These are phyloP conservation scores for Aspergillus hortae DNA, from an alignment of 2,329 filamentous ascomycete genomes.

Conservation along the genomic window DNA sequence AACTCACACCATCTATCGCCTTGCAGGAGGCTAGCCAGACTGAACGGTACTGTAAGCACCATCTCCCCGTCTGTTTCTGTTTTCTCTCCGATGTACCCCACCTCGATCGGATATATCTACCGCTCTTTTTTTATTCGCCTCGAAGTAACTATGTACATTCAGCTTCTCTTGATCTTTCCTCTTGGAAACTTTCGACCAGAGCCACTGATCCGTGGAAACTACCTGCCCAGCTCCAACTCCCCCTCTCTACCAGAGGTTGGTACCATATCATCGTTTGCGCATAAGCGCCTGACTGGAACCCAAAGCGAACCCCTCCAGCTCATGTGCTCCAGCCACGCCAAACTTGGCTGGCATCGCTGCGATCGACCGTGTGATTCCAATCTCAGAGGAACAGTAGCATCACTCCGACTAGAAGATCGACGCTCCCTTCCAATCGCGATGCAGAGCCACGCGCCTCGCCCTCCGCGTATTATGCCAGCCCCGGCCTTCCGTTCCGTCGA, in stretches of 20 bases:
- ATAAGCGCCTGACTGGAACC: slow-evolving; percentile 14
- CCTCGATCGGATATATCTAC: background rate
- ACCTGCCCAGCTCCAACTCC: background rate
- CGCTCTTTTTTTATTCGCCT: background rate
- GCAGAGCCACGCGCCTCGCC: background rate
- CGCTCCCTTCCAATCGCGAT: background rate
- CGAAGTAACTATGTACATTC: background rate
- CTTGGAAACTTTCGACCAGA: background rate
- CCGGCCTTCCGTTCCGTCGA: too few relatives aligned
- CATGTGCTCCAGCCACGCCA: background rate
- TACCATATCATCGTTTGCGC: slow-evolving; percentile 15
- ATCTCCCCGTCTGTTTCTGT: background rate
- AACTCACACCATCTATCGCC: too few relatives aligned
- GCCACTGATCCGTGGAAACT: background rate
- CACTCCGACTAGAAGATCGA: slow-evolving; percentile 1
- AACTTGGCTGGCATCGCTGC: background rate
- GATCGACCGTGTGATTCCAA: background rate
- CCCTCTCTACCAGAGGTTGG: slow-evolving; percentile 5
- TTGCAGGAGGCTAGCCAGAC: too few relatives aligned
- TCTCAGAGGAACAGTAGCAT: background rate
- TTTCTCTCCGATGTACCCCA: background rate
- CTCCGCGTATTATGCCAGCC: too few relatives aligned
- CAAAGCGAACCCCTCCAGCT: background rate
- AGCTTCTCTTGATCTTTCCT: background rate
- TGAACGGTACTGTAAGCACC: too few relatives aligned